phyloP scores from a whole-genome alignment of 2,329 filamentous ascomycete genomes.

The Knoxdaviesia capensis region DNA sequence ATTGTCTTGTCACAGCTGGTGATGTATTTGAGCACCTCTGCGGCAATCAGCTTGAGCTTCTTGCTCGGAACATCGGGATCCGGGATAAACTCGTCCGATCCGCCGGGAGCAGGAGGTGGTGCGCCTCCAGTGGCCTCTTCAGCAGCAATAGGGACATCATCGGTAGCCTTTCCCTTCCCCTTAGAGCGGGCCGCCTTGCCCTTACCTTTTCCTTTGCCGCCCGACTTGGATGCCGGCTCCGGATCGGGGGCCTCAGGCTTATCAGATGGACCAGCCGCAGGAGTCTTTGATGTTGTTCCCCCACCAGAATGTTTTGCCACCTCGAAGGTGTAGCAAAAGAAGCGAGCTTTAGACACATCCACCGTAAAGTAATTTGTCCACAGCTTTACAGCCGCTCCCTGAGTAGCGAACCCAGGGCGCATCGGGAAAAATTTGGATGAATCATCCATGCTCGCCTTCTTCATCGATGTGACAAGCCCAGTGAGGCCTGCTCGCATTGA shows the following conservation, averaged over 20 bases:
- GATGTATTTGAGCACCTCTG: conserved; percentile 16
- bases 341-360: conserved; percentile 10
- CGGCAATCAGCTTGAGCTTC: conserved; percentile 22
- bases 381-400: conserved; percentile 20
- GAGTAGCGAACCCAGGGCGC: conserved; percentile 27
- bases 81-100: conserved; percentile 2
- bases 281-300: neutral
- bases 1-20: conserved; percentile 10
- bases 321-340: conserved; percentile 26
- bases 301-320: conserved; percentile 10
- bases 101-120: conserved; percentile 3
- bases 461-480: conserved; percentile 16
- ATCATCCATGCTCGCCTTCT: conserved; percentile 11
- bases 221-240: no score
- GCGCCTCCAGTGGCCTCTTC: neutral
- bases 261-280: no score
- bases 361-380: conserved; percentile 36
- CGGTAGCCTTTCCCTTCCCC: conserved; percentile 3
- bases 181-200: conserved; percentile 3
- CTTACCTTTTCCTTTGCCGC: neutral
- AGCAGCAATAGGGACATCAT: neutral
- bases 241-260: no score
- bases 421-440: conserved; percentile 15
- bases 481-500: conserved; percentile 10
- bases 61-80: conserved; percentile 17